Evolutionary conservation across 805 yeast species (phyloP).

Genomic region (Candida odintsovae): DNA sequence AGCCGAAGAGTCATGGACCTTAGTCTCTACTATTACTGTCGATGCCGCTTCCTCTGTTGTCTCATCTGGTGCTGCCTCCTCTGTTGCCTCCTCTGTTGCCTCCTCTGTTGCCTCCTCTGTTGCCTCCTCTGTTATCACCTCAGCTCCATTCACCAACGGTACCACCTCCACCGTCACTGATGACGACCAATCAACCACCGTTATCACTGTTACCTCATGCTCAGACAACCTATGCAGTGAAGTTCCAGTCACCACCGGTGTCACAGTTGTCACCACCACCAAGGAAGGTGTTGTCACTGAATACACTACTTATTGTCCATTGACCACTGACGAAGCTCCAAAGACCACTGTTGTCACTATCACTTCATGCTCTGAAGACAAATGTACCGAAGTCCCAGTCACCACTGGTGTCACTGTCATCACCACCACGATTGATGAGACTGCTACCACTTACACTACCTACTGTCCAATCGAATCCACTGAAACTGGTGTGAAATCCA

Average conservation of each 20-base stretch:
- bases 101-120: neutral
- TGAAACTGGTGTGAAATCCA: neutral
- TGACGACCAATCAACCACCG: neutral
- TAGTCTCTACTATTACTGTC: neutral
- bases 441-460: slow-evolving; percentile 2
- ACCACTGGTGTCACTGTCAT: slow-evolving; percentile 1
- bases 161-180: neutral
- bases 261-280: slow-evolving; percentile 2
- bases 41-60: neutral
- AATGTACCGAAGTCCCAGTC: neutral
- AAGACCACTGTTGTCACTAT: neutral
- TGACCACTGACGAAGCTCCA: slow-evolving; percentile 1
- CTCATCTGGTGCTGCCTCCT: neutral
- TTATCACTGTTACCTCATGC: neutral
- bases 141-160: neutral
- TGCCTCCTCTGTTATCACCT: neutral
- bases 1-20: neutral
- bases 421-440: neutral
- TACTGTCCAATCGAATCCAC: slow-evolving; percentile 3
- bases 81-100: neutral
- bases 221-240: neutral
- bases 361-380: neutral
- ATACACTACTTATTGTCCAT: slow-evolving; percentile 7
- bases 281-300: neutral
- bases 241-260: slow-evolving; percentile 1